Evolutionary conservation across 2,329 filamentous ascomycete species (phyloP), one percentile per base, ranked within the genome.

Genomic region (Fusarium odoratissimum): DNA sequence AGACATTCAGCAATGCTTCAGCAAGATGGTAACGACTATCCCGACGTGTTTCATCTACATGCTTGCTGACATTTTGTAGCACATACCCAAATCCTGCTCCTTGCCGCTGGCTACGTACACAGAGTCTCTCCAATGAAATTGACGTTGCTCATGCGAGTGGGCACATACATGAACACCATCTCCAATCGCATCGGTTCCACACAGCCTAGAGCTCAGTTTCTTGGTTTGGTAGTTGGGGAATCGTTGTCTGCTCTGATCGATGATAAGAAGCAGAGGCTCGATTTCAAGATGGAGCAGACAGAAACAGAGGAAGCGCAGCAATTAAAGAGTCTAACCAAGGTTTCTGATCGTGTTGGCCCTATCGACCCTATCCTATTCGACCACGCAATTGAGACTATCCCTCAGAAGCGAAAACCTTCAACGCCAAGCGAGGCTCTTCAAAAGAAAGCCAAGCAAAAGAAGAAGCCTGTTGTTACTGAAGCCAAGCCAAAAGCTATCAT

Each of bases 151-250:
- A 87, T 93, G 58, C 91, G 92, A 59, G 94, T 94, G 3, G 89
- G 91, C 23, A 79, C 87, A 3, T 97, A 97, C 77, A 86, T 97
- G 54, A 91, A 89, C 70, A 88, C 91, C 11, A 91, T 98, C 38
- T 98, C 96, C 2, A 97, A 97, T 79, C 90, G 95, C 30, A 89
- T 99, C 11, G 90, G 91, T 17, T 89, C 94, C 21, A 91, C 94
- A 8, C 95, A 96, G 44, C 85, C 85, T 11, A 88, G 91, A 72
- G 91, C 93, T 21, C 90, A 95, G 23, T 93, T 97, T 74, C 86
- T 99, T 1, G 96, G 96, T 0, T 97, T 99, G 90, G 86, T 93
- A 5, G 91, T 97, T 37, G 96, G 94, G 8, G 94, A 94, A 73
- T 90, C 91, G 1, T 81, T 92, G 0, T 92, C 90, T 2, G 79